Evolutionary conservation across 2,329 filamentous ascomycete genomes (phyloP).

Genomic region (Paecilomyces variotii): DNA sequence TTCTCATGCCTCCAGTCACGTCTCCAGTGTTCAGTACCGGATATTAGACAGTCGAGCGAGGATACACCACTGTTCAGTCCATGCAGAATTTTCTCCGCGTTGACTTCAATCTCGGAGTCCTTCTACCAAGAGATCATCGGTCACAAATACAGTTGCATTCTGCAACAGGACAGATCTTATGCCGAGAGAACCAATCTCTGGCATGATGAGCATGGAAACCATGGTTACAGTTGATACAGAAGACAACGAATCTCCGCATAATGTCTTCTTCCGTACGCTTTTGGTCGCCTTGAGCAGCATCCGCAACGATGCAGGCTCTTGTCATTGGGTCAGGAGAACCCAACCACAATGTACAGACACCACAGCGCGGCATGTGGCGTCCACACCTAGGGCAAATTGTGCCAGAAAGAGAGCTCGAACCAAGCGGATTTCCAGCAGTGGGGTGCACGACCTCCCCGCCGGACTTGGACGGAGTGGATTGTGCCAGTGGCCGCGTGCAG

Average conservation of each 20-base stretch:
- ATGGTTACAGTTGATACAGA: conserved; percentile 57
- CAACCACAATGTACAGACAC: conserved; percentile 55
- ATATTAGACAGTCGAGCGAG: background rate
- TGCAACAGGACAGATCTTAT: conserved; percentile 32
- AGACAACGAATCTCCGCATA: conserved; percentile 50
- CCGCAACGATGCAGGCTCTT: conserved; percentile 26
- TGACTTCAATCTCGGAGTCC: background rate
- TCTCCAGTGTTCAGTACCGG: background rate
- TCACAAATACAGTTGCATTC: conserved; percentile 36
- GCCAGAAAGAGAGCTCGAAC: conserved; percentile 32
- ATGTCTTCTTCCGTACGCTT: conserved; percentile 32
- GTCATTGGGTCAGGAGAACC: conserved; percentile 50
- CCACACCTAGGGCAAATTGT: conserved; percentile 55
- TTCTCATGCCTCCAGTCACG: background rate
- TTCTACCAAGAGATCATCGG: conserved; percentile 12
- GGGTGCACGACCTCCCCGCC: conserved; percentile 25
- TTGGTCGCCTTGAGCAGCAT: conserved; percentile 18
- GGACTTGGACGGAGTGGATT: conserved; percentile 20
- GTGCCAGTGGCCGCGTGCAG: conserved; percentile 50
- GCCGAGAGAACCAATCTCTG: conserved; percentile 48
- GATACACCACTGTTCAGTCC: background rate
- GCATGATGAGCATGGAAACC: conserved; percentile 58
- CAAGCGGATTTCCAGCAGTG: conserved; percentile 28
- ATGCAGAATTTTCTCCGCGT: background rate
- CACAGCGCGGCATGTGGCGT: conserved; percentile 56